Evolutionary conservation across 2,329 filamentous ascomycete species (phyloP), one percentile per base, ranked within the genome.

Genomic region (Alternaria infectoria): DNA sequence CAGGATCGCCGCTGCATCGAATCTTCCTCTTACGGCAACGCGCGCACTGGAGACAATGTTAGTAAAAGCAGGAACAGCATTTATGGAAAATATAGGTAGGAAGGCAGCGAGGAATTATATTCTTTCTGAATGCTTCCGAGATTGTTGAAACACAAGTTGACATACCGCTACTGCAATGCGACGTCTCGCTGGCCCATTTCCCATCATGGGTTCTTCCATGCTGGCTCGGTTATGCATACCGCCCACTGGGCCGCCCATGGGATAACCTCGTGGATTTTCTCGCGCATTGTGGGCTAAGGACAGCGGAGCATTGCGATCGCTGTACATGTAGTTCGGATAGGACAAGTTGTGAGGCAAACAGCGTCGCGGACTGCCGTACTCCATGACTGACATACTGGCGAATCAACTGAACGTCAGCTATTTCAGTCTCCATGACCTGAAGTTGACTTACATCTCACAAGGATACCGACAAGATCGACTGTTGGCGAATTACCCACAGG

Each of bases 21-120:
- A 98, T 98, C 84, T 98, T 98, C 62, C 95, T 88, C 82, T 95
- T 94, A 64, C 95, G 89, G 81, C 95, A 98, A 69, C 95, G 89
- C 36, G 89, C 88, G 79, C 95, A 98, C 95, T 97, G 68, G 6
- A 47, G 9, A 9, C 12, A 4, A 13, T 28, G 19, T 72, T 26
- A 66, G 61, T 19, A 25, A 49, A 23, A 12, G 8, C 15, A 8
- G n/a, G n/a, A 11, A 46, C 36, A 19, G 12, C 30, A 26, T 11
- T 49, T 10, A 25, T 23, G 5, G 15, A 12, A 23, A 19, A 19
- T 11, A 1, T 23, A 12, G 12, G 15, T 7, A 19, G 19, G 26
- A 28, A 12, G 13, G 12, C 12, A 45, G 23, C n/a, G 17, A 25
- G 8, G 4, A 44, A 21, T 4, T 15, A 23, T 32, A 12, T 6